A percentile compares a stretch with the other conserved stretches of the same genome.
Evolutionary conservation across 495 filamentous ascomycete genomes (phyloP).

Genomic region (Aspergillus baeticus): DNA sequence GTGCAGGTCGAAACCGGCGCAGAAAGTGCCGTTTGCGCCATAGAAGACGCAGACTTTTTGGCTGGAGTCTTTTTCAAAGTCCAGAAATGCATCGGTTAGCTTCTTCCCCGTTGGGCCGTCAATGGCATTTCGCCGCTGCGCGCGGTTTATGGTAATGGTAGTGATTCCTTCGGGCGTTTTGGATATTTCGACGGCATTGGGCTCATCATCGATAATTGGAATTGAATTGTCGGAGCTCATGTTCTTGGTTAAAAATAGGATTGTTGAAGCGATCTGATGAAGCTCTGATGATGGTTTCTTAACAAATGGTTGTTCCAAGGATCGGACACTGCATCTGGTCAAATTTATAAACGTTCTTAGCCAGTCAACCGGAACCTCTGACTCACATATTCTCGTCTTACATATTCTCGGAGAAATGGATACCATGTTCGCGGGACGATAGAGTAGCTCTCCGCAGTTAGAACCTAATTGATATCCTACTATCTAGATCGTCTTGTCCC

Average conservation of each 20-base stretch:
- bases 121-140: slow-evolving; percentile 38
- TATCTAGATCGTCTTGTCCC: too few relatives aligned
- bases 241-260: neutral
- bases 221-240: too few relatives aligned
- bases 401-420: neutral
- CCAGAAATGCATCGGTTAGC: slow-evolving; percentile 38
- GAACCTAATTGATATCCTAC: too few relatives aligned
- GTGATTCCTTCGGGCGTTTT: slow-evolving; percentile 43
- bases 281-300: too few relatives aligned
- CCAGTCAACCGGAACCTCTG: too few relatives aligned
- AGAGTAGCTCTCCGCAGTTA: neutral
- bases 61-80: slow-evolving; percentile 40
- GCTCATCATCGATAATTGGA: neutral
- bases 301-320: too few relatives aligned
- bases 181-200: neutral
- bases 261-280: neutral
- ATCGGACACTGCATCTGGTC: too few relatives aligned
- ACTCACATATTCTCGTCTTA: neutral
- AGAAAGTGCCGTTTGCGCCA: slow-evolving; percentile 39
- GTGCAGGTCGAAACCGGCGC: slow-evolving; percentile 47
- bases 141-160: slow-evolving; percentile 42
- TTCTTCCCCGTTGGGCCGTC: slow-evolving; percentile 36
- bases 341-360: too few relatives aligned
- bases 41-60: slow-evolving; percentile 48
- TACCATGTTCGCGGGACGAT: neutral